Evolutionary conservation across 306 rosid genomes (phyloP).

Genomic region (Quercus berberidifolia): DNA sequence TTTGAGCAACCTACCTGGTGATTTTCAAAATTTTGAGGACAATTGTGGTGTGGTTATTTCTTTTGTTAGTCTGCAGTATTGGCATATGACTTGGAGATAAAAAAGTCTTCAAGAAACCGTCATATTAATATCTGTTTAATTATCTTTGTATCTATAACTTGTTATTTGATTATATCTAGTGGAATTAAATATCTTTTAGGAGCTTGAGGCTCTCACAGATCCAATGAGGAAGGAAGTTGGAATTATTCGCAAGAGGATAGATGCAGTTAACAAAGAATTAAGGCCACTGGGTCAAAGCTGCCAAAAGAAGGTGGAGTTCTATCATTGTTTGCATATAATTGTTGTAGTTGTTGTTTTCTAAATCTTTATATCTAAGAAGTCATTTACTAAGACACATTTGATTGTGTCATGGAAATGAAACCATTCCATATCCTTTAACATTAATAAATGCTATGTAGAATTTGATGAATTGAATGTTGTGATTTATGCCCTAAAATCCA

Average conservation of each 20-base stretch:
- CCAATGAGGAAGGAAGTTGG: constrained; percentile 93
- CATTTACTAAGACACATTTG: background rate
- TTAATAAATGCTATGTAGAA: background rate
- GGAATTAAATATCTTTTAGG: constrained; percentile 42
- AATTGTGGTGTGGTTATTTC: background rate
- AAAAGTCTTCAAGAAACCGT: background rate
- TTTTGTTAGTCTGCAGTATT: background rate
- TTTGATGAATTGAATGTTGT: background rate
- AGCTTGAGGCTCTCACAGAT: constrained; percentile 85
- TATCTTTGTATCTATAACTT: background rate
- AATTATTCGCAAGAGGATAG: constrained; percentile 77
- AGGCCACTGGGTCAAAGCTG: constrained; percentile 94
- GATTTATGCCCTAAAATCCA: no score
- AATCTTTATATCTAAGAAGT: background rate
- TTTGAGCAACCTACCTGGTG: background rate
- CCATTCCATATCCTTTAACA: background rate
- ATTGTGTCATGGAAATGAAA: background rate
- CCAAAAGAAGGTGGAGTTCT: constrained; percentile 73
- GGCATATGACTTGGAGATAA: background rate
- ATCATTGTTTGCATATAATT: background rate
- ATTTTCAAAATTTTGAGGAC: background rate
- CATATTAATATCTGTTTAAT: background rate
- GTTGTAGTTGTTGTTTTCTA: background rate
- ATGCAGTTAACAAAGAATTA: constrained; percentile 87
- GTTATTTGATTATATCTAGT: background rate